Base-by-base conservation (phyloP, 78 protist species). In the Dictyostelium capitatum region DNA sequence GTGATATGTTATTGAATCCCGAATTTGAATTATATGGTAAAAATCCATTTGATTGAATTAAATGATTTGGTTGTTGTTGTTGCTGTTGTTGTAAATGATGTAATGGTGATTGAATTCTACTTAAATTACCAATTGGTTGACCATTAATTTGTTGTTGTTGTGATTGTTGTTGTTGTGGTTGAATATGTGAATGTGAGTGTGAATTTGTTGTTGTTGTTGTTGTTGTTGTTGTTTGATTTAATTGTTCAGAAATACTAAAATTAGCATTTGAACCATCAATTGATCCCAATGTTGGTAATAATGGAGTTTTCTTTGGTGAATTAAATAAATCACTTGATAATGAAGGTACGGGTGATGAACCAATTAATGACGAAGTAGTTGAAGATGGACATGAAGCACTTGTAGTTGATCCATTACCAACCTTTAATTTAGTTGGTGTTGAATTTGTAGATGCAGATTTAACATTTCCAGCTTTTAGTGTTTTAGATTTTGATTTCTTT, bases 251-350 rank as follows among this genome's bases (percentile, higher is more conserved):
- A 69, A 41, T 69, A 41, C 51, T 69, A 43, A 17, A 37, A 72
- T 73, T 73, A 20, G n/a, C 10, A 30, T 77, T 53, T 3, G 25
- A 11, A 23, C 67, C 56, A 30, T 51, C 59, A 32, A 79, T 79
- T 15, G 65, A n/a, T 19, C 41, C 51, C 19, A 73, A 23, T 3
- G 50, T 73, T 46, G 79, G 79, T 73, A 73, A n/a, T 73, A 47
- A 46, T 20, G 79, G 79, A 17, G 79, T 47, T 73, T 73, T 73
- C 57, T 73, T 73, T 46, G 79, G 79, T 11, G 79, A 73, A n/a
- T 73, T 73, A 47, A 73, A 46, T 20, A 47, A 14, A 0, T 37
- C 51, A 46, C n/a, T 41, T 17, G 75, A 67, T 15, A 32, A 25
- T 14, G 47, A 30, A 30, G 79, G 50, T 17, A 67, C 37, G 10